Evolutionary conservation across 2,329 filamentous ascomycete genomes (phyloP).

Genomic region (Tricladium varicosporioides): DNA sequence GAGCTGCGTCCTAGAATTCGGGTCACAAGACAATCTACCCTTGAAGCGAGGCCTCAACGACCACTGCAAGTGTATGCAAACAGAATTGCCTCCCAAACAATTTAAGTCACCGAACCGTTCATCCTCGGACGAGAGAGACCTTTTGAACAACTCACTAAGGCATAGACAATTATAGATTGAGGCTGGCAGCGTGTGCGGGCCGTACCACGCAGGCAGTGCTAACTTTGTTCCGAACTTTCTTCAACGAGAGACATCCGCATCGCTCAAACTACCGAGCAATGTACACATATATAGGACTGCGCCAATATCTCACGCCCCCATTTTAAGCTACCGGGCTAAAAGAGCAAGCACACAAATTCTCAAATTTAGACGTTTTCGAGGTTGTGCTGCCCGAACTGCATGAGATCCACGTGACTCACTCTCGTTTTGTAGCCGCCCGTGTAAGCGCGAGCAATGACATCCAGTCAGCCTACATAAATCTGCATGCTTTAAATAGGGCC

Average conservation of each 20-base stretch:
- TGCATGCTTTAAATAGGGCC: conserved; percentile 11
- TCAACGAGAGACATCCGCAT: background rate
- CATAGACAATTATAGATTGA: background rate
- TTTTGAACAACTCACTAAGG: background rate
- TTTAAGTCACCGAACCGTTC: background rate
- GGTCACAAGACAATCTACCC: background rate
- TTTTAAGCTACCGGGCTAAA: background rate
- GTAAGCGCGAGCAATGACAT: conserved; percentile 2
- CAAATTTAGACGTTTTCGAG: background rate
- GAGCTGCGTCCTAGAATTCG: background rate
- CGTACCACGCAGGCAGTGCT: background rate
- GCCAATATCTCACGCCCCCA: conserved; percentile 2
- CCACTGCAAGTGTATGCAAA: background rate
- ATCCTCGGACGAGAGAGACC: background rate
- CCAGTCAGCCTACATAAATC: conserved; percentile 11
- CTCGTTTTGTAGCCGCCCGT: background rate
- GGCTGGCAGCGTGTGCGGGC: background rate
- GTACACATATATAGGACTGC: background rate
- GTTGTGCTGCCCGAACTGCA: background rate
- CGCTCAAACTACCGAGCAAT: background rate
- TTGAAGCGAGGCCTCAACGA: background rate
- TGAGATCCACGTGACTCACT: background rate
- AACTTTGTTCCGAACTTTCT: background rate
- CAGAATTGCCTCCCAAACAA: background rate
- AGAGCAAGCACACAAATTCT: background rate